Base-by-base conservation (phyloP, 495 filamentous ascomycete species). In the Pyrenula aspistea region DNA sequence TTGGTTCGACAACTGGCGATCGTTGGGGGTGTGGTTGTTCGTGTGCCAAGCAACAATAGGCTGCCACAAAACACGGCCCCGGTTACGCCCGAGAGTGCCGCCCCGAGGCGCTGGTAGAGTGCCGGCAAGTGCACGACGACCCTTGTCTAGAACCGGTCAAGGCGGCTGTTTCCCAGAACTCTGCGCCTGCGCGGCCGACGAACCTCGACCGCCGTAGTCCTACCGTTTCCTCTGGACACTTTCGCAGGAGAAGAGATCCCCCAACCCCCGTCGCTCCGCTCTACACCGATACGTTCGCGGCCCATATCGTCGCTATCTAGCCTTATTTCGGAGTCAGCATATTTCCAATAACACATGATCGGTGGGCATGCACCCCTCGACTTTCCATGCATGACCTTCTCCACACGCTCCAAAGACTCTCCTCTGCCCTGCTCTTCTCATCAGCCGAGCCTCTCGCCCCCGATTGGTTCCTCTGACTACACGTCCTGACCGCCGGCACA, bases 171-270 rank as follows among this genome's bases (percentile, higher is more conserved):
- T n/a, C n/a, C n/a, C n/a, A n/a, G n/a, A n/a, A n/a, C n/a, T n/a
- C n/a, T n/a, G n/a, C n/a, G n/a, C n/a, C n/a, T n/a, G n/a, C n/a
- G n/a, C 31, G 15, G 8, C 31, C 31, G 31, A 15, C 15, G 8
- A 4, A 42, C 31, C 31, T 42, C 8, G 31, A 15, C 31, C 31
- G 15, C 31, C 31, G 31, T 42, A 42, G 31, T 15, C 31, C 31
- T 15, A 42, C 8, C 31, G 8, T 4, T 42, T 42, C 31, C 31
- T 8, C 4, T 8, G 15, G 15, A 42, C 31, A 42, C 31, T 42
- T 42, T 42, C 31, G 31, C 31, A 42, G 31, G 8, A 4, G 15
- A 15, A 42, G 8, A 42, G 68, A 65, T 31, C 51, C 62, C 31
- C 59, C 59, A 12, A 57, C 47, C 24, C 24, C 65, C 10, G 56